Base-by-base conservation (phyloP, 1,284 basidiomycete genomes). In the Trichosporon inkin region DNA sequence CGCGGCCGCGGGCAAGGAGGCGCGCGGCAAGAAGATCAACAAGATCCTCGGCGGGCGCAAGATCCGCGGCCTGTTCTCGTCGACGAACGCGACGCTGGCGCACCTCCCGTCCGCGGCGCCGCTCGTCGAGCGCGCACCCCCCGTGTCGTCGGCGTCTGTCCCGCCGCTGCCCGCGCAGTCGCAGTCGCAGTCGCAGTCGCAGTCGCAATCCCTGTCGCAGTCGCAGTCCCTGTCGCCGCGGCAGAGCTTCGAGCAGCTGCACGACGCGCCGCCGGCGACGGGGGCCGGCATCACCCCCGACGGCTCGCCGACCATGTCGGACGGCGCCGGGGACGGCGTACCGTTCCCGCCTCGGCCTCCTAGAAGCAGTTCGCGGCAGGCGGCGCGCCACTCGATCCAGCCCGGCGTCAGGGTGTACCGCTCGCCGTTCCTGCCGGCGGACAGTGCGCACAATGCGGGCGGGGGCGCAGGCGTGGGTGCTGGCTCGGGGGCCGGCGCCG, bases 1-100 rank as follows among this genome's bases (percentile, higher is more conserved):
- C 44, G 44, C 44, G 5, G 44, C n/a, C 28, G 41, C 63, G 6
- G 66, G 62, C 10, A 58, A 69, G 34, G 68, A 72, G 36, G 53
- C 60, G 62, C 72, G 68, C 20, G 59, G 60, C 34, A 56, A 53
- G 28, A 71, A 70, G 58, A 71, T 70, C 60, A 70, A 73, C 60
- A 73, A 72, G 57, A 62, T 76, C 10, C 70, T 71, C 37, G 56
- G 64, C 24, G 74, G 74, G 13, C 72, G 73, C 32, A 63, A 67
- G 55, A 64, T 77, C 20, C 61, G 70, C 13, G 74, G 73, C 17
- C 62, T 77, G 32, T 64, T 77, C 19, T 58, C 57, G 3, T 68
- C 70, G 41, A 66, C 67, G 2, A 55, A 53, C 17, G 53, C 59
- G 28, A 53, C 71, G 0, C 57, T 65, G 6, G 32, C 13, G 11